A percentile compares a stretch with the other conserved stretches of the same genome.
phyloP scores from a whole-genome alignment of 345 rosid species.

The Populus euphratica region DNA sequence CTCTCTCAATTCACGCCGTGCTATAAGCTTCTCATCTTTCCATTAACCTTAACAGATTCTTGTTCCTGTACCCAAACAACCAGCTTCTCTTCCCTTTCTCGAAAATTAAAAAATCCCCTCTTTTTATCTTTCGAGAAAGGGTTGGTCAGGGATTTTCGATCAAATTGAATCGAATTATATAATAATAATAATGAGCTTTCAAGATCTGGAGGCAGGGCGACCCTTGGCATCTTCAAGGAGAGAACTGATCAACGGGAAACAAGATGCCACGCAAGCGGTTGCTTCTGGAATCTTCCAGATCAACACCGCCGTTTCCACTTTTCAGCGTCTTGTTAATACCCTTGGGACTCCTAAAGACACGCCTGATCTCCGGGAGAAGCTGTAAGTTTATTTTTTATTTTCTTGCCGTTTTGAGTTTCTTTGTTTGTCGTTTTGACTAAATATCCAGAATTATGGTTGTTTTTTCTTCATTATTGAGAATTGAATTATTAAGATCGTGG shows the following conservation, averaged over 20 bases:
- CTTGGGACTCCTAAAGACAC: slow-evolving; percentile 97
- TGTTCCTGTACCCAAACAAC: background rate
- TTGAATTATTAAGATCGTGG: background rate
- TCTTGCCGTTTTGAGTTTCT: background rate
- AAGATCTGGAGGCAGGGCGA: slow-evolving; percentile 85
- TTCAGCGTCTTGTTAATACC: slow-evolving; percentile 87
- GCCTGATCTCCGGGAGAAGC: slow-evolving; percentile 91
- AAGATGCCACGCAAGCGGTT: slow-evolving; percentile 82
- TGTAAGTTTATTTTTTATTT: slow-evolving; percentile 42
- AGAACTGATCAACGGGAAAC: slow-evolving; percentile 49
- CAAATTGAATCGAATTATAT: background rate
- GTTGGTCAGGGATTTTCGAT: background rate
- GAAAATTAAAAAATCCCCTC: background rate
- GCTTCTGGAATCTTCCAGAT: slow-evolving; percentile 98
- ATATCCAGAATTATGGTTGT: background rate
- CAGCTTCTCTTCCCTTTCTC: background rate
- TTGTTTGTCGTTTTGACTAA: background rate
- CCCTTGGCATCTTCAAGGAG: slow-evolving; percentile 42
- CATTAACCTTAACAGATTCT: background rate
- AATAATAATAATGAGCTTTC: slow-evolving; percentile 66
- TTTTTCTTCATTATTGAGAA: background rate
- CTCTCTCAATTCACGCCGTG: background rate
- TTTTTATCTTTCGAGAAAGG: slow-evolving; percentile 1
- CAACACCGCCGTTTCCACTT: slow-evolving; percentile 93
- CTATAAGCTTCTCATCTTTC: background rate